Percentiles rank a stretch among this genome's conserved stretches.
Conservation (phyloP, 1,284 basidiomycete species). For the Lignosus rhinocerotis region DNA sequence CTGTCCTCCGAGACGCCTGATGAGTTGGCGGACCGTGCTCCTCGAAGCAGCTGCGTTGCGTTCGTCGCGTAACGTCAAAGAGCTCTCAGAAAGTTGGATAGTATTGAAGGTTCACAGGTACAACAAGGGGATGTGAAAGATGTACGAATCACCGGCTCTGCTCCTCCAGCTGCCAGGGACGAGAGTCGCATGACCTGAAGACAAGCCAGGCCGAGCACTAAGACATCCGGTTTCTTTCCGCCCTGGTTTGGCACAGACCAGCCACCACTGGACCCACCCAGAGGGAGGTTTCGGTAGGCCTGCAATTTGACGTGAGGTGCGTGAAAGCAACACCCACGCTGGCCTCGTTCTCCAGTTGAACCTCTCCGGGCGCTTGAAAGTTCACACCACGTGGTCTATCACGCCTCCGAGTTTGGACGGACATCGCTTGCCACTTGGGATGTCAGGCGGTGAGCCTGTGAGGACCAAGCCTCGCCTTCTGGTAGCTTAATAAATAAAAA, state of each 20-base stretch:
- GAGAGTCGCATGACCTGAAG: constrained; percentile 33
- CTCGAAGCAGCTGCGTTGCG: not conserved
- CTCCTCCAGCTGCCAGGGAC: constrained; percentile 30
- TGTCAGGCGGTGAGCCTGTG: not conserved
- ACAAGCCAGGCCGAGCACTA: constrained; percentile 43
- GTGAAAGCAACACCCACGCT: constrained; percentile 25
- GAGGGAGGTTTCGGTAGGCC: constrained; percentile 27
- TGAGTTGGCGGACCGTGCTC: not conserved
- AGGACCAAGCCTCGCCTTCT: not conserved
- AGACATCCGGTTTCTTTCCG: constrained; percentile 49
- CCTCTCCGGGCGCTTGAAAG: no score
- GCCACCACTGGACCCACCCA: constrained; percentile 32
- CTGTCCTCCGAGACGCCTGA: not conserved
- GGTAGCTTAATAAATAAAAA: not conserved
- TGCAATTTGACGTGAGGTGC: constrained; percentile 57
- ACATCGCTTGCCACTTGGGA: no score
- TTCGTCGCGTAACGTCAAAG: not conserved
- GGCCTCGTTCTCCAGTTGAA: not conserved
- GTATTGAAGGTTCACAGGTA: not conserved
- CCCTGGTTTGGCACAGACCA: constrained; percentile 57
- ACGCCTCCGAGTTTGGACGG: no score
- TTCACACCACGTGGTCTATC: not conserved
- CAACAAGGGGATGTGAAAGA: not conserved
- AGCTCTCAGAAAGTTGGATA: not conserved
- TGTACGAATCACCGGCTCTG: constrained; percentile 51